A percentile compares a stretch with the other conserved stretches of the same genome.
phyloP scores from a whole-genome alignment of 1,139 yeast species.

The Candida sp. region DNA sequence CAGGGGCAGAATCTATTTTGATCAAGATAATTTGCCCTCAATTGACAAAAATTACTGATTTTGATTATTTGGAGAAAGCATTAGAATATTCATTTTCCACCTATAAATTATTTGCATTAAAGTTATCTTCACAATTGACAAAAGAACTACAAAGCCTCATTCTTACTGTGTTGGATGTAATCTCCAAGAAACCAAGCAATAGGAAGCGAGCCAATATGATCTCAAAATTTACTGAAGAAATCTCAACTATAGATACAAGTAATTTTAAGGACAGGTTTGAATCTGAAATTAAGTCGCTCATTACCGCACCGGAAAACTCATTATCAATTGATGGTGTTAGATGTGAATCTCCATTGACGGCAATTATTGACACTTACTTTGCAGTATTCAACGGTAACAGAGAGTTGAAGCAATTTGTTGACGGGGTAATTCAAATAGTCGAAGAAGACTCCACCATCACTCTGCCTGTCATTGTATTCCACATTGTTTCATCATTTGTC shows the following conservation, averaged over 20 bases:
- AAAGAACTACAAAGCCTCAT: constrained; percentile 4
- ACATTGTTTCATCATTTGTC: constrained; percentile 5
- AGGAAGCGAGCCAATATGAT: not conserved
- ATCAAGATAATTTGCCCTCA: constrained; percentile 16
- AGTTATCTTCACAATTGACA: not conserved
- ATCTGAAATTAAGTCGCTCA: not conserved
- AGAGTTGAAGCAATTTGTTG: constrained; percentile 15
- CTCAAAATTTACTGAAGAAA: not conserved
- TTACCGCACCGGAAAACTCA: constrained; percentile 3
- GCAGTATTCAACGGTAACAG: constrained; percentile 1
- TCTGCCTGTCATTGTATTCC: constrained; percentile 12
- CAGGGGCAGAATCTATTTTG: constrained; percentile 15
- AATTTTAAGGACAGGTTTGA: not conserved
- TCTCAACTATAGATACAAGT: not conserved
- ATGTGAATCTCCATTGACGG: constrained; percentile 7
- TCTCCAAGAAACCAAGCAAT: constrained; percentile 6
- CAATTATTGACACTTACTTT: constrained; percentile 2
- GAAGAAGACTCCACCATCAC: constrained; percentile 13
- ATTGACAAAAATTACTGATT: constrained; percentile 11
- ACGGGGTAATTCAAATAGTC: constrained; percentile 17
- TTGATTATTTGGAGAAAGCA: constrained; percentile 17
- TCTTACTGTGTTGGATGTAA: constrained; percentile 9
- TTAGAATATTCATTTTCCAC: constrained; percentile 16
- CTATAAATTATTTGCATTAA: constrained; percentile 1
- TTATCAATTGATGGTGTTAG: constrained; percentile 6